phyloP scores from a whole-genome alignment of 192 early-diverging fungal species.

The Haplosporangium gracile region DNA sequence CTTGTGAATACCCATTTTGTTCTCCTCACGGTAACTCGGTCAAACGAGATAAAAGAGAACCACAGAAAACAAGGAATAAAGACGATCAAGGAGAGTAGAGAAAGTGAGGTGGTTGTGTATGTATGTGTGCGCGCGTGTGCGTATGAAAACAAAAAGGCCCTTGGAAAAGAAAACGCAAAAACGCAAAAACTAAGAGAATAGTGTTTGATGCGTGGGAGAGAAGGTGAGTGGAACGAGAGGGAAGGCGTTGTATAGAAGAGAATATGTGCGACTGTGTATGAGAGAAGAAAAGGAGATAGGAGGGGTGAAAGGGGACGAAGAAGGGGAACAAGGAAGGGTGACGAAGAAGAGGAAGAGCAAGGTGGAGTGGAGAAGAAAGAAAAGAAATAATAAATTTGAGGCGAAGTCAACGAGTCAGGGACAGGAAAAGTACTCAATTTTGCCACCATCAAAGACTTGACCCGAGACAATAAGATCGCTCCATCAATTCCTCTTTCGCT shows the following conservation, averaged over 20 bases:
- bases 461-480: neutral
- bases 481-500: neutral
- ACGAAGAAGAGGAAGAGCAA: neutral
- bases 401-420: neutral
- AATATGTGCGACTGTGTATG: neutral
- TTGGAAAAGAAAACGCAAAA: neutral
- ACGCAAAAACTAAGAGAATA: neutral
- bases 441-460: neutral
- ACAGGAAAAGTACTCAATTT: neutral
- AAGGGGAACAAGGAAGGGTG: neutral
- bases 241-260: neutral
- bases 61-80: neutral
- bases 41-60: neutral
- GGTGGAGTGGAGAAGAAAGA: neutral
- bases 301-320: neutral
- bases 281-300: neutral
- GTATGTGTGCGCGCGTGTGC: too few relatives aligned
- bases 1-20: slow-evolving; percentile 32
- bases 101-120: too few relatives aligned
- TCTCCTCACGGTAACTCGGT: too few relatives aligned
- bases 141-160: too few relatives aligned
- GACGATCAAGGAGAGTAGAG: too few relatives aligned
- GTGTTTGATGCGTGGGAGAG: neutral
- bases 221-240: neutral
- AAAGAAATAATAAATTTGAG: neutral